Evolutionary conservation across 108 stramenopile genomes (phyloP), one percentile per base, ranked within the genome.

Genomic region (Mayamaea pseudoterrestris): DNA sequence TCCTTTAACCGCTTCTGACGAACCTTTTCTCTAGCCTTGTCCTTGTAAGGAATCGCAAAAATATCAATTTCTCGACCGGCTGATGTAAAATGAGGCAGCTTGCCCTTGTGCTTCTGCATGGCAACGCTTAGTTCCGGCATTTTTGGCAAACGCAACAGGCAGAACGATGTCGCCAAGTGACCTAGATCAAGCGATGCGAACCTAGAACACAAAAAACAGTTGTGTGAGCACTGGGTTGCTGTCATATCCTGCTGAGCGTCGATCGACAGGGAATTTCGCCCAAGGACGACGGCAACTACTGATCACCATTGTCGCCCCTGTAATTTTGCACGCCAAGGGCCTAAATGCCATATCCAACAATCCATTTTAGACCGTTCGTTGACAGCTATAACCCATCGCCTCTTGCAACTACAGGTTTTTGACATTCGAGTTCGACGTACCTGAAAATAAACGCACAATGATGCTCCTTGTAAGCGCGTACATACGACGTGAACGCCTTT

Each of bases 391-490:
- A 27, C 44, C 44, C 12, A 9, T 50, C 39, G n/a, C 49, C 22
- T 12, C 36, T 42, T 27, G 45, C 24, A 28, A 46, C 23, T 46
- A 26, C 6, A 46, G 14, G 45, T 26, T 21, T 41, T 13, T 41
- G 40, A n/a, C n/a, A n/a, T n/a, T n/a, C n/a, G n/a, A n/a, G 1
- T 24, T 30, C 27, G 27, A 65, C 82, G 53, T 65, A 81, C 72
- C 92, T 50, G 44, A 93, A 93, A 35, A 93, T 90, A 58, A 85
- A 93, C 5, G 75, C 69, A 26, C 88, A 88, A 2, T 77, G 76
- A 68, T 96, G 94, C 60, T 93, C 96, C 53, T 91, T 92, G 75
- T 99, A 99, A 2, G 93, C 95, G 23, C 96, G 74, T 53, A 98
- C 76, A 47, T 88, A 90, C 17, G 87, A 90, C 2, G 87, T 90